A percentile compares a stretch with the other conserved stretches of the same genome.
Evolutionary conservation across 163 green algal species (phyloP).

Genomic region (Scenedesmus sp.): DNA sequence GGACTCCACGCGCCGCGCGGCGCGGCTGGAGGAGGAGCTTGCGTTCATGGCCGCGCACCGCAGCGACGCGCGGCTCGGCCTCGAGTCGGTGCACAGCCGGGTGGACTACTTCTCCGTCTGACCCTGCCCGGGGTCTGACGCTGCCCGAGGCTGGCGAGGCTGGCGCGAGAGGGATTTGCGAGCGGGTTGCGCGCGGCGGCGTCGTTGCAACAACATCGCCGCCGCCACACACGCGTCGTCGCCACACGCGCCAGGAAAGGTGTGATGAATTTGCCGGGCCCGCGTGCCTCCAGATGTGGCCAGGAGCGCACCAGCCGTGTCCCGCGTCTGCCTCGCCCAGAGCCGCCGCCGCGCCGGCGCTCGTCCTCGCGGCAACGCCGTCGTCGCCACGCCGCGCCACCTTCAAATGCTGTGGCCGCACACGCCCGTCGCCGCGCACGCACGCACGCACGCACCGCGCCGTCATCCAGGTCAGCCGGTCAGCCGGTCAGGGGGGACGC

Average conservation of each 20-base stretch:
- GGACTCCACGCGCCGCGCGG: conserved; percentile 35
- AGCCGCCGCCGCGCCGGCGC: neutral
- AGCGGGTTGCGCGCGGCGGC: no score
- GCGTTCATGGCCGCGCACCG: conserved; percentile 21
- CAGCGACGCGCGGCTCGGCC: neutral
- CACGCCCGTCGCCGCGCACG: neutral
- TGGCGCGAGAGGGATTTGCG: no score
- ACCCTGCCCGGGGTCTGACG: neutral
- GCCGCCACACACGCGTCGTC: no score
- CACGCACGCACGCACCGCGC: no score
- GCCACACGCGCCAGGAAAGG: no score
- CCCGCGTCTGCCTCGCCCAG: neutral
- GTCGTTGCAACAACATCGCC: no score
- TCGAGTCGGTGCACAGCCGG: conserved; percentile 28
- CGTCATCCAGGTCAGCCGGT: neutral
- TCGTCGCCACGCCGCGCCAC: neutral
- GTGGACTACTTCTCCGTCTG: conserved; percentile 36
- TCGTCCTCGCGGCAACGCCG: neutral
- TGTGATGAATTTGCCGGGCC: no score
- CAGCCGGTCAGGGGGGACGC: neutral
- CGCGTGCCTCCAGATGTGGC: no score
- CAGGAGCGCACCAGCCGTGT: neutral
- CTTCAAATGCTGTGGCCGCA: no score
- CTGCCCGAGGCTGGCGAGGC: no score
- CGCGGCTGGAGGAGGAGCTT: conserved; percentile 33